phyloP scores from a whole-genome alignment of 208 protist genomes.

The Acanthamoeba triangularis region DNA sequence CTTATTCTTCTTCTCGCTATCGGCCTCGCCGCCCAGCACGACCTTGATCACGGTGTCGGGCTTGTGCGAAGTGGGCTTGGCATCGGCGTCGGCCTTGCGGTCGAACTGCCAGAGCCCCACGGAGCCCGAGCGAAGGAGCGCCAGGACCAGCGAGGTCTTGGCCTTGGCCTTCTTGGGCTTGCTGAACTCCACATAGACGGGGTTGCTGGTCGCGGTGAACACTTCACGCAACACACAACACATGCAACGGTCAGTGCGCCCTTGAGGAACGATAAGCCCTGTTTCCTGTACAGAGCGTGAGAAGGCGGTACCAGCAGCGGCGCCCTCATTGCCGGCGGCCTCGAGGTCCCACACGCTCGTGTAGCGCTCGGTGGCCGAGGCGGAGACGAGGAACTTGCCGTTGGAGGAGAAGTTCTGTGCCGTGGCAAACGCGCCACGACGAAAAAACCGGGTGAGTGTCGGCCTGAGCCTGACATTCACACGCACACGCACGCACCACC shows the following conservation, averaged over 20 bases:
- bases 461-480: no score
- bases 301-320: not conserved
- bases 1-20: not conserved
- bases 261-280: no score
- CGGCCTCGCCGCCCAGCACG: not conserved
- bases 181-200: not conserved
- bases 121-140: slow-evolving; percentile 12
- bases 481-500: no score
- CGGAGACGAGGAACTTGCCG: slow-evolving; percentile 5
- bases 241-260: not conserved
- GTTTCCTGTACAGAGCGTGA: not conserved
- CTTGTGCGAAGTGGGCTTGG: not conserved
- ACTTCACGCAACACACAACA: not conserved
- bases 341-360: slow-evolving; percentile 53
- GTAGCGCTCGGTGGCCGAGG: not conserved
- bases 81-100: not conserved
- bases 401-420: slow-evolving; percentile 12
- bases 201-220: slow-evolving; percentile 41
- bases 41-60: not conserved
- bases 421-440: no score
- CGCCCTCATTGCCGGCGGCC: not conserved
- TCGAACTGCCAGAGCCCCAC: slow-evolving; percentile 26
- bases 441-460: no score
- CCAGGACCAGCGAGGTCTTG: not conserved
- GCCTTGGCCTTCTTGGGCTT: not conserved